Evolutionary conservation across 2,329 filamentous ascomycete species (phyloP).

Genomic region (Colletotrichum sp.): DNA sequence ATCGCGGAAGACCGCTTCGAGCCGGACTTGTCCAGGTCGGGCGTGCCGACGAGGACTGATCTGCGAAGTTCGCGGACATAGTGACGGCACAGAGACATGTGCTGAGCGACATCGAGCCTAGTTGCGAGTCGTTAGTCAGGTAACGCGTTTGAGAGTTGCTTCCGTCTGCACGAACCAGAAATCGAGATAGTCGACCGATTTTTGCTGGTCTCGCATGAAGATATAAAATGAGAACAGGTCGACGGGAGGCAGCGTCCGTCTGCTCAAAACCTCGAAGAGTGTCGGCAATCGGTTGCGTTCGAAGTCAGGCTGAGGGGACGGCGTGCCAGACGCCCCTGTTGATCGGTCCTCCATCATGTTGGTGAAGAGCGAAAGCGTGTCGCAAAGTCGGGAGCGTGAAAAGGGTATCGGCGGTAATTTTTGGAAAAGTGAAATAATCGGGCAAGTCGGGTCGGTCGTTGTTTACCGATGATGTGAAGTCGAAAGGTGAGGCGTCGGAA

Average conservation of each 20-base stretch:
- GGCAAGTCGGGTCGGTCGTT: not conserved
- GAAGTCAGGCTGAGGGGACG: conserved; percentile 63
- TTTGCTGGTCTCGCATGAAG: conserved; percentile 98
- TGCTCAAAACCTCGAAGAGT: conserved; percentile 92
- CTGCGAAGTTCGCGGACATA: conserved; percentile 95
- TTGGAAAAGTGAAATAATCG: not conserved
- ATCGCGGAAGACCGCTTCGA: conserved; percentile 87
- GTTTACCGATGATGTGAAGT: not conserved
- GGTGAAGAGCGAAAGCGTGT: not conserved
- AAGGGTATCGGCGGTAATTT: not conserved
- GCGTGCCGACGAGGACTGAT: conserved; percentile 91
- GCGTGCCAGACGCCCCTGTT: conserved; percentile 34
- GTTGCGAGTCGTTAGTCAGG: conserved; percentile 14
- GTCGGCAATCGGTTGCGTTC: conserved; percentile 87
- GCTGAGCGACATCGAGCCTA: conserved; percentile 98
- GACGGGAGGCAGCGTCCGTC: conserved; percentile 92
- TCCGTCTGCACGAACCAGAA: conserved; percentile 75
- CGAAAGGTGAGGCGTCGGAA: not conserved
- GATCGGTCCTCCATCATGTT: conserved; percentile 39
- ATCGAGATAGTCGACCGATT: conserved; percentile 96
- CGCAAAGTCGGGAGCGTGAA: not conserved
- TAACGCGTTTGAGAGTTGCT: not conserved
- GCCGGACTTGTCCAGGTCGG: conserved; percentile 80
- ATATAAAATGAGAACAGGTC: conserved; percentile 99
- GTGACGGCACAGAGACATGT: conserved; percentile 96